phyloP scores from a whole-genome alignment of 2,329 filamentous ascomycete species.

The Colletotrichum aenigma region DNA sequence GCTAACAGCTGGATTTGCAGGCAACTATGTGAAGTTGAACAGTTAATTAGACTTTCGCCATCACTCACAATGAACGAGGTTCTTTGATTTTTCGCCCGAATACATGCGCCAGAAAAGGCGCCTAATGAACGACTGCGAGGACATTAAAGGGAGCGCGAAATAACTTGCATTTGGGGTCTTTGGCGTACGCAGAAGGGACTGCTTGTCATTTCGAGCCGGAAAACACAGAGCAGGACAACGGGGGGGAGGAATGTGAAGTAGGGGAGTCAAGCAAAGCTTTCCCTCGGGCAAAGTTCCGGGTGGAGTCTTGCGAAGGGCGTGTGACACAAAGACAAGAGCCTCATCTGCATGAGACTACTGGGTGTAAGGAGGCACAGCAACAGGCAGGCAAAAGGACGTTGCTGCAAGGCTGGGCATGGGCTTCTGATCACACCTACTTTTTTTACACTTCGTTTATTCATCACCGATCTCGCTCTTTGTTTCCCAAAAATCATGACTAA shows the following conservation, averaged over 20 bases:
- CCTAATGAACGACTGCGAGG: conserved; percentile 13
- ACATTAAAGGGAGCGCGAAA: conserved; percentile 9
- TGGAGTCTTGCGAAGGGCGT: background rate
- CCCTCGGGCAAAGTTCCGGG: background rate
- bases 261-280: background rate
- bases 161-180: conserved; percentile 20
- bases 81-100: background rate
- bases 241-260: background rate
- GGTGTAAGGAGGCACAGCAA: background rate
- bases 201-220: conserved; percentile 15
- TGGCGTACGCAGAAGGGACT: conserved; percentile 21
- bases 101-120: conserved; percentile 4
- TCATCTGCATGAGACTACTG: background rate
- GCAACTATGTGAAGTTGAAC: conserved; percentile 55
- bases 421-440: background rate
- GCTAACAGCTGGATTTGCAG: conserved; percentile 35
- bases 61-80: background rate
- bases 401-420: background rate
- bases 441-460: background rate
- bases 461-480: background rate
- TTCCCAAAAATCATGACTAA: background rate
- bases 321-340: background rate
- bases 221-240: background rate
- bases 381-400: background rate
- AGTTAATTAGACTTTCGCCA: conserved; percentile 22